Evolutionary conservation across 2,329 filamentous ascomycete genomes (phyloP).

Genomic region (Lachnellula subtilissima): DNA sequence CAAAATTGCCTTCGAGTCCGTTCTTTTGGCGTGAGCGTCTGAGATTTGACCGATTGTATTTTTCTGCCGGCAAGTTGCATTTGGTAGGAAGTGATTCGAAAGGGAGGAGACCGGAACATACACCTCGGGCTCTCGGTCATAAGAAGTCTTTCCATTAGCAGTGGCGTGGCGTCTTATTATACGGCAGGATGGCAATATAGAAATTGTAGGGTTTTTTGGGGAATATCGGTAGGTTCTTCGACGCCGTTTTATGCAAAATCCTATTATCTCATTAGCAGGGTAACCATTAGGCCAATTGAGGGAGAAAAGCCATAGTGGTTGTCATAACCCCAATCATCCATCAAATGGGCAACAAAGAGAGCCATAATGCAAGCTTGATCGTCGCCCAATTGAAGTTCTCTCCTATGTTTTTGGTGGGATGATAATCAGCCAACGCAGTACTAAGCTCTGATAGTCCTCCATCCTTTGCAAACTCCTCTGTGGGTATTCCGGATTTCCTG

Average conservation of each 20-base stretch:
- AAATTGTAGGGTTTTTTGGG: slow-evolving; percentile 7
- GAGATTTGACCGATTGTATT: slow-evolving; percentile 6
- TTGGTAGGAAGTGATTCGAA: neutral
- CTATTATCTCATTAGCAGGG: neutral
- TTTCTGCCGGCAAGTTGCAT: slow-evolving; percentile 1
- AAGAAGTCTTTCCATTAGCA: slow-evolving; percentile 10
- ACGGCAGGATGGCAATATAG: slow-evolving; percentile 10
- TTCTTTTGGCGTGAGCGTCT: slow-evolving; percentile 1
- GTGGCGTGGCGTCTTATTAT: slow-evolving; percentile 1
- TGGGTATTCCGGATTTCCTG: too few species aligned
- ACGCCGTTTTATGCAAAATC: slow-evolving; percentile 9
- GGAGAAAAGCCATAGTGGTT: neutral
- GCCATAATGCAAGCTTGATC: too few species aligned
- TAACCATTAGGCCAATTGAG: neutral
- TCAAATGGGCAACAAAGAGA: too few species aligned
- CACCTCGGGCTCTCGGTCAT: slow-evolving; percentile 10
- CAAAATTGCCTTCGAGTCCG: neutral
- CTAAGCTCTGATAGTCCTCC: neutral
- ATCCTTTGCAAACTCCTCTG: neutral
- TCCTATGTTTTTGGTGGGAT: too few species aligned
- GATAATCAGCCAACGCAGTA: neutral
- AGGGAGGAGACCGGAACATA: neutral
- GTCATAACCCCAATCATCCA: too few species aligned
- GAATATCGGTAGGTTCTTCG: slow-evolving; percentile 4
- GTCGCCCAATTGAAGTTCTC: too few species aligned